Evolutionary conservation across 768 basidiomycete species (phyloP), one percentile per base, ranked within the genome.

Genomic region (Termitomyces sp.): DNA sequence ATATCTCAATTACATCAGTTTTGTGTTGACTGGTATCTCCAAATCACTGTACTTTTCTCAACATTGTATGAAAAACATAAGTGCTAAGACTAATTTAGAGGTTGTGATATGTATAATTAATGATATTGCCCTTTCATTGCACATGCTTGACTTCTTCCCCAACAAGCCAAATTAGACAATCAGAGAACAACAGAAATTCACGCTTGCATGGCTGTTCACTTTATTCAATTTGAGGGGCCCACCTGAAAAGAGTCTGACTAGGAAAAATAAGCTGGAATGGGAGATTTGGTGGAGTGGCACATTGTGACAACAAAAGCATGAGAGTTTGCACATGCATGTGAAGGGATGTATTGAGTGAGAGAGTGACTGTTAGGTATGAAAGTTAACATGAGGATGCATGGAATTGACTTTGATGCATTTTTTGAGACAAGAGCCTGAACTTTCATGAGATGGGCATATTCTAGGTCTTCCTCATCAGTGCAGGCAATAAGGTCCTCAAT

Each of bases 171-270:
- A 94, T 67, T 40, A 96, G 73, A 65, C 86, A 87, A 72, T 96
- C 94, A 15, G 88, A 90, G 70, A 95, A 92, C 0, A 95, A 80
- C 11, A 94, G 76, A 69, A 94, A 91, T 63, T 90, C 88, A 44
- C 88, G 80, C 60, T 84, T 80, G 55, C 83, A 71, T 13, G 84
- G 78, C 49, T 74, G 71, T 3, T 78, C 81, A 64, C 81, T 81
- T 24, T 76, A 73, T 68, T 85, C 85, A 55, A 81, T 72, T 67
- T 89, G 86, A 92, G 77, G 0, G 80, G 66, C 0, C 87, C 89
- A 13, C 90, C 86, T 88, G 50, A 96, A 72, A 48, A 96, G 82
- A 0, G 78, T 82, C 20, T 94, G 87, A 1, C 94, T 93, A 0
- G 95, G 94, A 0, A 78, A 73, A 65, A 96, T 83, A 55, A 97